Evolutionary conservation across 352 stramenopile species (phyloP), one percentile per base, ranked within the genome.

Genomic region (Phytophthora pini): DNA sequence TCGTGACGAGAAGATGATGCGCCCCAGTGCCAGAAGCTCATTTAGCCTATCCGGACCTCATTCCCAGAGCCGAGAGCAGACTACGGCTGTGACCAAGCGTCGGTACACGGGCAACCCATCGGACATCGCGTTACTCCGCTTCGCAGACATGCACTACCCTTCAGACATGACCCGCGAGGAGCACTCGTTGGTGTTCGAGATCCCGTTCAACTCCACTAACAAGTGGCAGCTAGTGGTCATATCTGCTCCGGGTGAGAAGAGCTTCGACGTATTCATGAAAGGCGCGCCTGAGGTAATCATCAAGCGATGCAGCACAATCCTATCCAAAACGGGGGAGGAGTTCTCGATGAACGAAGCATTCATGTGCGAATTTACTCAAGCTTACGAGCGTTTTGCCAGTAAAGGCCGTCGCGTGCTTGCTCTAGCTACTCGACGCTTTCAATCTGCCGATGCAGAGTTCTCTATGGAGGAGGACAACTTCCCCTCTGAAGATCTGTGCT

Each of bases 241-340:
- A 1, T 73, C 75, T 10, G 56, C 70, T 15, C 61, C 66, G 11
- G 43, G 56, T n/a, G 49, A 77, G 8, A 56, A 68, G 5, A 43
- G 41, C 36, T 80, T 77, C 40, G 76, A 85, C 12, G 65, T 84
- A 13, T 76, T 97, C 65, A 94, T 98, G 72, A 99, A 99, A 78
- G 97, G 97, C 40, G 97, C 95, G 1, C 96, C 96, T 8, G 95
- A 99, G 67, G 84, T 93, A 17, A 90, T 99, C 60, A 69, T 98
- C 27, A 79, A 84, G 50, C 75, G 89, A 38, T 98, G 96, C 74
- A 83, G 65, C 34, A 87, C 82, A 7, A 83, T 85, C 40, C 47
- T 97, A 56, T 63, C 47, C 7, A 31, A 77, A 20, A 83, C 93
- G 32, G 90, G 85, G 31, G 41, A 69, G 15, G 68, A 84, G 32